Conservation (phyloP, 345 rosid genomes). For the Bretschneidera sinensis region DNA sequence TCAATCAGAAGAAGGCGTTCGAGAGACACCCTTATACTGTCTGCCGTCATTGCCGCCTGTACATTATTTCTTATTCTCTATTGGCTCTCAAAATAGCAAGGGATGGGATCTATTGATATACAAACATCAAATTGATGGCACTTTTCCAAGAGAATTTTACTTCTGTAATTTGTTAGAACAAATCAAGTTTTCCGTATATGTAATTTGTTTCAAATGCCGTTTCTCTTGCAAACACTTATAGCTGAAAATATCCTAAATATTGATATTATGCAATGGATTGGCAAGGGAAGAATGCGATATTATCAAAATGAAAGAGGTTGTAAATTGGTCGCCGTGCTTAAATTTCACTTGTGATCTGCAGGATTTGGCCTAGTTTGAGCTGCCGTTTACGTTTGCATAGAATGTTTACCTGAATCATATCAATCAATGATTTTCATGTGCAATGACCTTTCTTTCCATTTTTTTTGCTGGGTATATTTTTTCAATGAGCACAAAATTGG, state of each 20-base stretch:
- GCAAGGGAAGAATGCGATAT: background rate
- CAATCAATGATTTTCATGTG: constrained; percentile 6
- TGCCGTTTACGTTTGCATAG: background rate
- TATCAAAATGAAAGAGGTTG: too few species aligned
- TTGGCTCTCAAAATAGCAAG: constrained; percentile 78
- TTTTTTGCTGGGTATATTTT: background rate
- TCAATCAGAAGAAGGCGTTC: constrained; percentile 78
- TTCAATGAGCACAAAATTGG: background rate
- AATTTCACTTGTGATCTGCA: too few species aligned
- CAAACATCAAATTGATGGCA: constrained; percentile 12
- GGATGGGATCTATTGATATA: constrained; percentile 6
- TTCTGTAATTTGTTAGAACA: constrained; percentile 30
- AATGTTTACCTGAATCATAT: constrained; percentile 1
- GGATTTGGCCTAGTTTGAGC: background rate
- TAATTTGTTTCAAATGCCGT: constrained; percentile 12
- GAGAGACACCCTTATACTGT: constrained; percentile 83
- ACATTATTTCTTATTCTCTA: constrained; percentile 86
- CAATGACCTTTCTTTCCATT: background rate
- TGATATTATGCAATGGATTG: background rate
- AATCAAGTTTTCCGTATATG: constrained; percentile 14
- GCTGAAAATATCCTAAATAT: background rate
- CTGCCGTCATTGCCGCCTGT: constrained; percentile 91
- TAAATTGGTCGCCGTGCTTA: background rate
- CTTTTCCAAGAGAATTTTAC: constrained; percentile 30
- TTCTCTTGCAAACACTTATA: too few species aligned